Conservation (phyloP, 495 filamentous ascomycete species). For the Aspergillus sclerotiicarbonarius region DNA sequence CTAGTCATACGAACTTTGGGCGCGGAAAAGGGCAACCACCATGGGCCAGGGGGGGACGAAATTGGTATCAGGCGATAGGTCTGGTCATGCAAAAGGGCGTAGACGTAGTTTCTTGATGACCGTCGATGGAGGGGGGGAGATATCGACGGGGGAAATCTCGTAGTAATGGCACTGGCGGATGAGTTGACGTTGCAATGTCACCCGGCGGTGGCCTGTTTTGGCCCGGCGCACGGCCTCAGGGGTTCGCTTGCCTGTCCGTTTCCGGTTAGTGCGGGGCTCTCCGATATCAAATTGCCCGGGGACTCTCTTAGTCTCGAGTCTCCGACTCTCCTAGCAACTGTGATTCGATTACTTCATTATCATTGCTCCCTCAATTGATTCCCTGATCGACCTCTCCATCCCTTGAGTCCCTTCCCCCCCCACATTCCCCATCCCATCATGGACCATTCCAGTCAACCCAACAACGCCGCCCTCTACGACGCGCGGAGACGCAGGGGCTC, state of each 20-base stretch:
- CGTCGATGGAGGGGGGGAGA: constrained; percentile 45
- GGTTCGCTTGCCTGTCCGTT: constrained; percentile 45
- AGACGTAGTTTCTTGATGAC: constrained; percentile 56
- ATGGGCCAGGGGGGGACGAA: constrained; percentile 43
- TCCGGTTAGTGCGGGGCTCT: constrained; percentile 49
- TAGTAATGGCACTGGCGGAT: constrained; percentile 45
- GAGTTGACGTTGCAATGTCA: constrained; percentile 64
- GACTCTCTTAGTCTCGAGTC: background rate
- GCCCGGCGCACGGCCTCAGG: constrained; percentile 48
- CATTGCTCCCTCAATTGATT: constrained; percentile 1
- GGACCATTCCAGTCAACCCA: constrained; percentile 43
- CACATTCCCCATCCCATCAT: constrained; percentile 19
- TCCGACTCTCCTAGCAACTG: background rate
- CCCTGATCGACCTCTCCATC: background rate
- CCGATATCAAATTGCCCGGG: constrained; percentile 45
- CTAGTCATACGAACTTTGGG: constrained; percentile 66
- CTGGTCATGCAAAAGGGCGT: constrained; percentile 54
- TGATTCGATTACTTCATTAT: constrained; percentile 1
- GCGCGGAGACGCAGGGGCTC: constrained; percentile 47
- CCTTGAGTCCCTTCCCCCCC: background rate
- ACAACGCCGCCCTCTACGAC: constrained; percentile 49
- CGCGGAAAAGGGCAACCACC: constrained; percentile 46
- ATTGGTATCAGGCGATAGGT: constrained; percentile 43
- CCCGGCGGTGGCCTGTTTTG: constrained; percentile 45
- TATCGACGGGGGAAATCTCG: constrained; percentile 57